Base-by-base conservation (phyloP, 176 grass and related monocot species). In the Triticum timopheevii region DNA sequence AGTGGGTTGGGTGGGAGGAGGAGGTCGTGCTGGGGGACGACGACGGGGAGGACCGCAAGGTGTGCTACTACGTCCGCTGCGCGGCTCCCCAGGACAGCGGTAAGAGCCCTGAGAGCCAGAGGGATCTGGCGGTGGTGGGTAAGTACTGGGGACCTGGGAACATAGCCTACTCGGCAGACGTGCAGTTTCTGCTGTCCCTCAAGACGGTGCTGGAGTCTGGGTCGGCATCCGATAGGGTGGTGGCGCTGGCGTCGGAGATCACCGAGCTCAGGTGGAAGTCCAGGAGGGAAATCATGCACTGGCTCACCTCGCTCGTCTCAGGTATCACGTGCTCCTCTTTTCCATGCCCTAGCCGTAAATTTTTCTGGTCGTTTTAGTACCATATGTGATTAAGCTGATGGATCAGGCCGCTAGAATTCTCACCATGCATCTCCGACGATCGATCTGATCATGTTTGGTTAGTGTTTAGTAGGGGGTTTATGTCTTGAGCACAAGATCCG, bases 91-190 rank as follows among this genome's bases (percentile, higher is more conserved):
- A 40, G 24, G 62, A 17, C 39, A 24, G 38, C 15, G 25, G 39
- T 3, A 39, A 28, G 10, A 25, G n/a, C n/a, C n/a, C n/a, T n/a
- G n/a, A n/a, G n/a, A n/a, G 27, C 3, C 24, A 56, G 61, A 54
- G 78, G 90, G 90, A 92, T 87, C 79, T 92, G 63, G 93, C 87
- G 17, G 90, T 95, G 67, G 90, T 95, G 13, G 93, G 90, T 10
- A 73, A 82, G 73, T 71, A 86, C 73, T 85, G 69, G 72, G 91
- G 87, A 42, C 42, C 86, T 35, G 84, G 90, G 19, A 90, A 88
- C 82, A 95, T 95, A 88, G 54, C 66, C 66, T 95, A 95, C 85
- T 50, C 68, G 30, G 86, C 79, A 3, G 73, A 82, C 15, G 3
- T 49, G 17, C 73, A 76, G n/a, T 95, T 95, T 56, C 54, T 89